These are phyloP conservation scores for Solanum hybrid DNA, from an alignment of 305 asterid species.

Conservation along the genomic window DNA sequence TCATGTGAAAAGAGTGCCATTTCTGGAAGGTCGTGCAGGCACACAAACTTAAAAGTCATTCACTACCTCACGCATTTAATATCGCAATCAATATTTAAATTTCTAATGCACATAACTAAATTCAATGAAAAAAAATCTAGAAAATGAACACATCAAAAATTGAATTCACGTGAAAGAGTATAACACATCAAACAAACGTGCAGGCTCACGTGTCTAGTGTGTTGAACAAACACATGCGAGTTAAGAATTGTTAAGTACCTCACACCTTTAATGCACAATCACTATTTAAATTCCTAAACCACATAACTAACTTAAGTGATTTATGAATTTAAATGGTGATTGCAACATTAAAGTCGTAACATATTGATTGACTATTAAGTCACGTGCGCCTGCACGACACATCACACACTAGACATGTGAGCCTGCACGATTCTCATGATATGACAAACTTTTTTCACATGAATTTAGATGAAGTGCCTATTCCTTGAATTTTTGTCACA, in stretches of 20 bases:
- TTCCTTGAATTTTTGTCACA: not conserved
- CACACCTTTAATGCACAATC: not conserved
- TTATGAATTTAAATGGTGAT: not conserved
- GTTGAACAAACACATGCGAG: not conserved
- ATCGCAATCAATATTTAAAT: not conserved
- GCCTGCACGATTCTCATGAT: not conserved
- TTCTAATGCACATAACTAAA: not conserved
- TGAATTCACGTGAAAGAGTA: not conserved
- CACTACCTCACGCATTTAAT: not conserved
- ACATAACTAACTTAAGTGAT: not conserved
- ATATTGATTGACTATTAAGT: not conserved
- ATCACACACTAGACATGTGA: not conserved
- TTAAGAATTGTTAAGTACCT: not conserved
- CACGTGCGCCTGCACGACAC: not conserved
- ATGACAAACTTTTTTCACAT: not conserved
- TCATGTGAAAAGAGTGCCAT: not conserved
- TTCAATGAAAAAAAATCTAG: not conserved
- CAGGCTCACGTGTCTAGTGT: not conserved
- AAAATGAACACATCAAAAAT: not conserved
- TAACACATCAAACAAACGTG: not conserved
- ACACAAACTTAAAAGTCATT: not conserved
- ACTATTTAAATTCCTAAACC: not conserved
- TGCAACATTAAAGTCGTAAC: not conserved
- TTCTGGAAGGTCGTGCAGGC: not conserved
- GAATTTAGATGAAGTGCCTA: not conserved